Evolutionary conservation across 2,329 filamentous ascomycete species (phyloP).

Genomic region (Alternaria conjuncta): DNA sequence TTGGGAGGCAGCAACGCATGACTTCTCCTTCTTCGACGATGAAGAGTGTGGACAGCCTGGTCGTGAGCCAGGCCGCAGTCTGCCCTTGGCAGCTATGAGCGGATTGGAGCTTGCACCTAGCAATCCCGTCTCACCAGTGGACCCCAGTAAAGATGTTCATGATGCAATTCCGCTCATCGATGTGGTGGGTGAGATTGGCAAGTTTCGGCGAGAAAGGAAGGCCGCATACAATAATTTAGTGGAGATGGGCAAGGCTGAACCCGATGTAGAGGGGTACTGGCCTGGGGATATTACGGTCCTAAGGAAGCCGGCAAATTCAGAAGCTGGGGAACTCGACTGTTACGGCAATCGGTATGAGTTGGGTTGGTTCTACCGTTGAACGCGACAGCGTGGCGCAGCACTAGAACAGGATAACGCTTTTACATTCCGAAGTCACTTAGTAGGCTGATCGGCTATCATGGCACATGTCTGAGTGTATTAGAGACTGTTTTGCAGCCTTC

Average conservation of each 20-base stretch:
- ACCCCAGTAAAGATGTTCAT: constrained; percentile 5
- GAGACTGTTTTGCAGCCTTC: neutral
- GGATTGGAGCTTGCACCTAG: constrained; percentile 45
- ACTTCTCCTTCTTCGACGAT: constrained; percentile 68
- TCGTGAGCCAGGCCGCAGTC: constrained; percentile 52
- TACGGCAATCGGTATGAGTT: constrained; percentile 62
- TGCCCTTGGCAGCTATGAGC: constrained; percentile 56
- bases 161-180: constrained; percentile 46
- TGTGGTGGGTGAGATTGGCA: constrained; percentile 60
- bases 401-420: neutral
- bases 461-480: neutral
- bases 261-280: constrained; percentile 64
- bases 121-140: constrained; percentile 13
- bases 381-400: neutral
- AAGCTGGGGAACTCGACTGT: constrained; percentile 55
- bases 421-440: neutral
- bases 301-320: constrained; percentile 49
- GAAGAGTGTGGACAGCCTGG: constrained; percentile 61
- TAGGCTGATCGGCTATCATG: neutral
- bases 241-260: constrained; percentile 37
- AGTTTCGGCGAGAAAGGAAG: constrained; percentile 61
- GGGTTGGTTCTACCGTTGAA: constrained; percentile 59
- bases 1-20: constrained; percentile 64
- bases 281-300: constrained; percentile 64
- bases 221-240: constrained; percentile 53